phyloP scores from a whole-genome alignment of 352 stramenopile species.

The Pythium chondricola region DNA sequence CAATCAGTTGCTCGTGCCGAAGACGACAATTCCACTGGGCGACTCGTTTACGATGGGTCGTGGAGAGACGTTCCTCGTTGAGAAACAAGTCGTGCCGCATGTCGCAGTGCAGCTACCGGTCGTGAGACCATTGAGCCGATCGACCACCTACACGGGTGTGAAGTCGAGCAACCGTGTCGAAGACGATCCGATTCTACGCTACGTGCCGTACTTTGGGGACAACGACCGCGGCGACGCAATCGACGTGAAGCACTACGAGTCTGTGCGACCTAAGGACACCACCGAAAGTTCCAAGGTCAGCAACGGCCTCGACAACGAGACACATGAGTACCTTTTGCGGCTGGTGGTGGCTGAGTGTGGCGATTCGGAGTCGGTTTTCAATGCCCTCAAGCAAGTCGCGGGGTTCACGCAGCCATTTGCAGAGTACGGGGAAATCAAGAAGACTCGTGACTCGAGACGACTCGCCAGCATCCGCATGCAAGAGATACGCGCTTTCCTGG shows the following conservation, averaged over 20 bases:
- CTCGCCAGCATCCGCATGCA: slow-evolving; percentile 34
- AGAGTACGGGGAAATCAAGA: slow-evolving; percentile 70
- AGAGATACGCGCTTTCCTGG: slow-evolving; percentile 15
- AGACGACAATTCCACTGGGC: slow-evolving; percentile 5
- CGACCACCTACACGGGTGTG: slow-evolving; percentile 59
- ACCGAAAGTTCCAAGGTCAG: slow-evolving; percentile 8
- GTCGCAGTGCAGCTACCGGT: slow-evolving; percentile 5
- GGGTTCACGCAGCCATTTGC: slow-evolving; percentile 54
- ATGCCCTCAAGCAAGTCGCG: slow-evolving; percentile 45
- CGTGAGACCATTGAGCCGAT: slow-evolving; percentile 51
- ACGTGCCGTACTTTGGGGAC: slow-evolving; percentile 91
- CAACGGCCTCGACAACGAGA: slow-evolving; percentile 54
- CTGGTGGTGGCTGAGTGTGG: slow-evolving; percentile 53
- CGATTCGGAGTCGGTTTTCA: slow-evolving; percentile 48
- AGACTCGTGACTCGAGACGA: slow-evolving; percentile 36
- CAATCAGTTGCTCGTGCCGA: slow-evolving; percentile 7
- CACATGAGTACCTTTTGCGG: slow-evolving; percentile 67
- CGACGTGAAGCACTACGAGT: slow-evolving; percentile 64
- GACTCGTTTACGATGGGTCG: slow-evolving; percentile 12
- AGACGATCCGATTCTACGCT: slow-evolving; percentile 85
- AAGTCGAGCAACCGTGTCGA: slow-evolving; percentile 71
- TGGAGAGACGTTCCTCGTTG: slow-evolving; percentile 18
- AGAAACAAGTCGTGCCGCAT: slow-evolving; percentile 14
- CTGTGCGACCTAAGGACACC: slow-evolving; percentile 20
- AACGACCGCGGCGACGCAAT: slow-evolving; percentile 80